Evolutionary conservation across 257 asterid species (phyloP).

Genomic region (Scutellaria barbata): DNA sequence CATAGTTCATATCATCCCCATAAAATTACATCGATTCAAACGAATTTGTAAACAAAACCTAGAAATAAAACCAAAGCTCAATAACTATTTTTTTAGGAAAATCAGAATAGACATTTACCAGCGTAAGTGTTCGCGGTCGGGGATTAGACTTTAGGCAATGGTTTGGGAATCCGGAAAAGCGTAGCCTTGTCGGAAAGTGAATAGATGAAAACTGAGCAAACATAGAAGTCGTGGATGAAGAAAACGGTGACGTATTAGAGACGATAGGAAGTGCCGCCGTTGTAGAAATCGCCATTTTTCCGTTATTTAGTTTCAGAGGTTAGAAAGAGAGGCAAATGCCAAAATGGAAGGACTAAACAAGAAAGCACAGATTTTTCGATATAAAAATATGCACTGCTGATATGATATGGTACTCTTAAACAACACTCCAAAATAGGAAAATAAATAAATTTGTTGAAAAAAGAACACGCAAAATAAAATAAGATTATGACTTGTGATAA

Average conservation of each 20-base stretch:
- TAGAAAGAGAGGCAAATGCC: conserved; percentile 21
- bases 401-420: neutral
- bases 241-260: conserved; percentile 38
- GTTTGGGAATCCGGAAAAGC: conserved; percentile 44
- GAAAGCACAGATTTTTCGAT: conserved; percentile 26
- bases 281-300: conserved; percentile 71
- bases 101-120: conserved; percentile 45
- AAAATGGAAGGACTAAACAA: conserved; percentile 21
- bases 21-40: conserved; percentile 20
- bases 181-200: conserved; percentile 57
- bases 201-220: conserved; percentile 56
- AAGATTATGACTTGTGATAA: conserved; percentile 5
- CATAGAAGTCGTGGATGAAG: conserved; percentile 42
- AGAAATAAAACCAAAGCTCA: neutral
- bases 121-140: conserved; percentile 48
- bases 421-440: neutral
- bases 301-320: conserved; percentile 7
- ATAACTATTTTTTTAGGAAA: neutral
- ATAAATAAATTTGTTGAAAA: no score
- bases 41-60: conserved; percentile 8
- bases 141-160: conserved; percentile 37
- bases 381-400: neutral
- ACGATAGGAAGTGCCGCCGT: conserved; percentile 45
- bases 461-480: neutral
- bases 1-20: neutral